Evolutionary conservation across 2,329 filamentous ascomycete genomes (phyloP).

Genomic region (Ophiocordyceps camponoti-saundersi): DNA sequence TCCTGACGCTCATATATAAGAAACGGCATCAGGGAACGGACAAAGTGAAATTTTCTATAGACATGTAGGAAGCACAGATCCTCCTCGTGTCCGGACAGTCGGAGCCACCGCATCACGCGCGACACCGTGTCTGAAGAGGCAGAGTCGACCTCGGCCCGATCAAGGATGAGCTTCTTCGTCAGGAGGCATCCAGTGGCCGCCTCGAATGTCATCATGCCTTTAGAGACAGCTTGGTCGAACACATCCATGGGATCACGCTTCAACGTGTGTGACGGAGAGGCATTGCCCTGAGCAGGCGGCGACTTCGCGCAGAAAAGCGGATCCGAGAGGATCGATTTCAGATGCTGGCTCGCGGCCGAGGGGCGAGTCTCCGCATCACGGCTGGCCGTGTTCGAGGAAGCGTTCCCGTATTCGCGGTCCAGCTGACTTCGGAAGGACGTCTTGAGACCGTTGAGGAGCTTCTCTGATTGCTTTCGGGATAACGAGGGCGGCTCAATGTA

Average conservation of each 20-base stretch:
- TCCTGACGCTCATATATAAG: slow-evolving; percentile 35
- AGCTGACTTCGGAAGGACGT: slow-evolving; percentile 39
- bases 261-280: slow-evolving; percentile 3
- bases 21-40: slow-evolving; percentile 27
- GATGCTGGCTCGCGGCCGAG: slow-evolving; percentile 24
- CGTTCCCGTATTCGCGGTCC: slow-evolving; percentile 37
- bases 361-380: slow-evolving; percentile 14
- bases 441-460: slow-evolving; percentile 38
- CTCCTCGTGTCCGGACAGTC: slow-evolving; percentile 28
- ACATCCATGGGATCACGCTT: slow-evolving; percentile 31
- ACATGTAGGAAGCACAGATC: slow-evolving; percentile 24
- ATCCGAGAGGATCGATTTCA: slow-evolving; percentile 39
- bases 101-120: slow-evolving; percentile 36
- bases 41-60: slow-evolving; percentile 14
- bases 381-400: slow-evolving; percentile 9
- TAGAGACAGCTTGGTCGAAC: slow-evolving; percentile 37
- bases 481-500: slow-evolving; percentile 36
- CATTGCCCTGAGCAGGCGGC: slow-evolving; percentile 3
- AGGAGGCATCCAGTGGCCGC: slow-evolving; percentile 36
- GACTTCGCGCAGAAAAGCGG: slow-evolving; percentile 29
- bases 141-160: slow-evolving; percentile 12
- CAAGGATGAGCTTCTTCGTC: slow-evolving; percentile 24
- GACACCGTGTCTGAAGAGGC: slow-evolving; percentile 25
- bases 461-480: slow-evolving; percentile 30
- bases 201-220: slow-evolving; percentile 36